Evolutionary conservation across 176 grass and related monocot genomes (phyloP), one percentile per base, ranked within the genome.

Genomic region (Eremochloa ophiuroides): DNA sequence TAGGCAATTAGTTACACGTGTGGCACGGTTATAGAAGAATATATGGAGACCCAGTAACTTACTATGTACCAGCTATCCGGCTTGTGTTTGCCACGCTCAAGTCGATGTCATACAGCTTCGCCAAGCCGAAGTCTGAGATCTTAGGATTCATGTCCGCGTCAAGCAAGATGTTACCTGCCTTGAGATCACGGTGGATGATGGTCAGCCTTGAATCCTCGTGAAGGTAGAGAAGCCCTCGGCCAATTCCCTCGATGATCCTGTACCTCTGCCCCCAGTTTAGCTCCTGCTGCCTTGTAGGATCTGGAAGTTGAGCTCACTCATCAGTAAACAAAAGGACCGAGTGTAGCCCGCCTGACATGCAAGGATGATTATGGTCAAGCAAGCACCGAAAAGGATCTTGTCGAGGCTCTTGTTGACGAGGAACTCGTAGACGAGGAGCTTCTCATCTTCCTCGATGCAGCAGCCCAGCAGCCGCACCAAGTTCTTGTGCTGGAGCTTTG

Each of bases 401-500:
- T 91, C 81, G 22, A 91, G 85, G 31, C 85, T 91, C 0, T 71
- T 80, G 71, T 91, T 91, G 46, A 3, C 5, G 30, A 91, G 85
- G 42, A 87, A 91, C 77, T 91, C 81, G 14, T 85, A 88, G 5
- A 92, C 72, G 46, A 94, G 92, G 76, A 94, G 71, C 25, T 48
- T 91, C 71, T 94, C 80, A 0, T 75, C 14, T 33, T 77, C 71
- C 10, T 89, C 75, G 56, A 91, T 76, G 79, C 88, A 94, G 46
- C 69, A 91, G 8, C 88, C 86, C 0, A 91, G 33, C 34, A 94
- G 43, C 10, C 81, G 72, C 11, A 88, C 92, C 16, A 94, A 53
- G 26, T 94, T 91, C 65, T 44, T 94, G 80, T 94, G 92, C 69
- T 91, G 88, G 15, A 94, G 92, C 79, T 86, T 94, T 6, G 79